Evolutionary conservation across 306 rosid species (phyloP).

Genomic region (Vicia faba): DNA sequence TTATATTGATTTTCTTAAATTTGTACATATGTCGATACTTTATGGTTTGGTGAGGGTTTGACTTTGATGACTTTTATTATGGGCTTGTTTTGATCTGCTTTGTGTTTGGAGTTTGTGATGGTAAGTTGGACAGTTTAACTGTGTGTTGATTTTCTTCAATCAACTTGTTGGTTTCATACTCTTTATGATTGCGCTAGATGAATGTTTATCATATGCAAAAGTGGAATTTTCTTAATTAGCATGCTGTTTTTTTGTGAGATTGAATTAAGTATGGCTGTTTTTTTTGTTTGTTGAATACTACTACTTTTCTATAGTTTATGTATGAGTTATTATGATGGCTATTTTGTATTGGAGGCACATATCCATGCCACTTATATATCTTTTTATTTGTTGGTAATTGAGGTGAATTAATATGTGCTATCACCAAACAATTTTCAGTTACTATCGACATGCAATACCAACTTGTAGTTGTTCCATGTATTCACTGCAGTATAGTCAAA

Average conservation of each 20-base stretch:
- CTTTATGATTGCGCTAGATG: slow-evolving; percentile 21
- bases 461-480: slow-evolving; percentile 30
- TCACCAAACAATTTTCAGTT: slow-evolving; percentile 31
- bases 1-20: not conserved
- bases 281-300: slow-evolving; percentile 20
- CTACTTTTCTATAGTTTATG: too few relatives aligned
- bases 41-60: slow-evolving; percentile 42
- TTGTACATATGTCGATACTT: slow-evolving; percentile 4
- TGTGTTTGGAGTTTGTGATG: slow-evolving; percentile 35
- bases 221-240: slow-evolving; percentile 30
- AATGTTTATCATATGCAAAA: slow-evolving; percentile 28
- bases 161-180: slow-evolving; percentile 37
- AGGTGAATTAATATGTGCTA: slow-evolving; percentile 18
- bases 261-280: slow-evolving; percentile 24
- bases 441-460: slow-evolving; percentile 30
- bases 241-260: slow-evolving; percentile 38
- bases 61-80: slow-evolving; percentile 60
- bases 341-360: not conserved
- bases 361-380: slow-evolving; percentile 10
- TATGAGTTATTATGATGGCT: too few relatives aligned
- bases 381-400: slow-evolving; percentile 27
- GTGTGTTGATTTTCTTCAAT: slow-evolving; percentile 77
- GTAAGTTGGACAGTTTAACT: slow-evolving; percentile 45
- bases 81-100: slow-evolving; percentile 46
- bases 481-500: slow-evolving; percentile 4